A percentile compares a stretch with the other conserved stretches of the same genome.
Evolutionary conservation across 1,139 yeast species (phyloP).

Genomic region (Sugiyamaella sp.): DNA sequence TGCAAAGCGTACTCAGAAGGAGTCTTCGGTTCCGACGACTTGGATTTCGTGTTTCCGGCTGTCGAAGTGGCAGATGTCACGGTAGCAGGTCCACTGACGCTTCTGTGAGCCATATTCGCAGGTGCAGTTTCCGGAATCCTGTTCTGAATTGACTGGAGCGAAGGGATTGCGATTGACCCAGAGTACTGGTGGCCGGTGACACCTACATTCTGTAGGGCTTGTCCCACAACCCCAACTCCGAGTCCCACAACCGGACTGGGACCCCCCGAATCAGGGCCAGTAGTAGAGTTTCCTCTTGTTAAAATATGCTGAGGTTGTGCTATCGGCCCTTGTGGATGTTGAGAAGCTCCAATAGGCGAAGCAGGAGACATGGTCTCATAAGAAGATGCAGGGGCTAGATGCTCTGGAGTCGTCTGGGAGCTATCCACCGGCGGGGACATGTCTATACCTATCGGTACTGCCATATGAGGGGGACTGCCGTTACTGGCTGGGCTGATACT

Average conservation of each 20-base stretch:
- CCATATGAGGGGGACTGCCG: slow-evolving; percentile 2
- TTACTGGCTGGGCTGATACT: slow-evolving; percentile 2
- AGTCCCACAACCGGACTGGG: slow-evolving; percentile 10
- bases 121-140: slow-evolving; percentile 1
- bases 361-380: slow-evolving; percentile 7
- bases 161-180: slow-evolving; percentile 22
- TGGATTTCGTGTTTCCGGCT: slow-evolving; percentile 19
- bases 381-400: not conserved
- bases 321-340: not conserved
- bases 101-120: slow-evolving; percentile 21
- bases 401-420: slow-evolving; percentile 8
- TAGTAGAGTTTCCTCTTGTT: slow-evolving; percentile 1
- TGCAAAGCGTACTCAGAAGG: slow-evolving; percentile 95
- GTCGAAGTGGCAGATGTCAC: slow-evolving; percentile 17
- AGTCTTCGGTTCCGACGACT: slow-evolving; percentile 52
- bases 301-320: slow-evolving; percentile 1
- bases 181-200: slow-evolving; percentile 21
- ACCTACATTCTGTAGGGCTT: not conserved
- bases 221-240: slow-evolving; percentile 8
- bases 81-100: slow-evolving; percentile 26
- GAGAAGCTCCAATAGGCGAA: not conserved
- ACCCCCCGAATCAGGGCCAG: not conserved
- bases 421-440: not conserved
- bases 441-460: not conserved
- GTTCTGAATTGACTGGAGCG: slow-evolving; percentile 8